Base-by-base conservation (phyloP, 192 early-diverging fungal genomes). In the Podila epicladia region DNA sequence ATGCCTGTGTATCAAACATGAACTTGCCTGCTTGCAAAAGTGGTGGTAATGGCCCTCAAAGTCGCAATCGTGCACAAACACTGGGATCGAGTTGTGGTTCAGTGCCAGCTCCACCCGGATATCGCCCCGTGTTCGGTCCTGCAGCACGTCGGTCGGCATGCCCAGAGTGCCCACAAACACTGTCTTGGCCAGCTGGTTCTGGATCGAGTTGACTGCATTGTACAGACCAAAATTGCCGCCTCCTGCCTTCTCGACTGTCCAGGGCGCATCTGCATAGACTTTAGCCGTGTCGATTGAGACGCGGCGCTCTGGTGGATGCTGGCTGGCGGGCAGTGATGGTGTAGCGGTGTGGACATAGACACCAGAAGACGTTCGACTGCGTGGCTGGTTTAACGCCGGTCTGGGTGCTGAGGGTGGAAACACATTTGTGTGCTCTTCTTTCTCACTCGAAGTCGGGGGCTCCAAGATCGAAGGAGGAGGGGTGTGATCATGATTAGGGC, bases 161-260 rank as follows among this genome's bases (percentile, higher is more conserved):
- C 94, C 95, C 64, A 96, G 74, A 6, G 94, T 92, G 28, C 94
- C 93, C 29, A 94, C 87, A 88, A 91, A 94, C 26, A 92, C 82
- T 20, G 85, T 87, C 65, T 93, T 84, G 24, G 85, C 69, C 63
- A 93, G 73, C 58, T 85, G 80, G 3, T 86, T 74, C 26, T 85
- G 72, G 63, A 89, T 90, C 31, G 94, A 88, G 17, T 93, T 92
- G 62, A 98, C 89, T 0, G 96, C 94, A 73, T 98, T 98, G 62
- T 96, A 93, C 59, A 98, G 88, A n/a, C 97, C 96, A 87, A 96
- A 95, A 83, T 98, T 98, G 48, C 97, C 97, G 15, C 91, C 75
- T n/a, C 75, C 91, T 28, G 91, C 90, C 32, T 91, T 87, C 67
- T 95, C 94, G 24, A 96, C 84, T 7, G 85, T 83, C 89, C 91